A percentile compares a stretch with the other conserved stretches of the same genome.
These are phyloP conservation scores for Aspergillus wentii DNA, from an alignment of 495 filamentous ascomycete genomes.

Conservation along the genomic window DNA sequence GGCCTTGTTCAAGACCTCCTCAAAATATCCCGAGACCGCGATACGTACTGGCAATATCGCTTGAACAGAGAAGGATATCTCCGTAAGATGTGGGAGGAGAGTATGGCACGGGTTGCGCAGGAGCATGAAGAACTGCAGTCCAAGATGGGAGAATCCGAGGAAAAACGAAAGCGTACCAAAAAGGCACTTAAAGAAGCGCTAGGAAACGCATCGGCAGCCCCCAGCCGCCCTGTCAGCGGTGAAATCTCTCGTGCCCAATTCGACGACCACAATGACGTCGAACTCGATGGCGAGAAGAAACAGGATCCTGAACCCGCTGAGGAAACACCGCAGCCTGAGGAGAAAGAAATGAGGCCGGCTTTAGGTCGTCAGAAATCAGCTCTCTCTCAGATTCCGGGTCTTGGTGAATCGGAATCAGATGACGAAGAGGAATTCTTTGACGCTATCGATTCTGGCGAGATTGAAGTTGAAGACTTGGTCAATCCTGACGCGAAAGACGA, in stretches of 20 bases:
- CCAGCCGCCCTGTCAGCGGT: slow-evolving; percentile 37
- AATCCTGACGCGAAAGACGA: slow-evolving; percentile 41
- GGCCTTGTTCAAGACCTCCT: slow-evolving; percentile 81
- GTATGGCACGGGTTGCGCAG: slow-evolving; percentile 87
- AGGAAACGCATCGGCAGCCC: slow-evolving; percentile 49
- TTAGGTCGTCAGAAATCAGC: slow-evolving; percentile 24
- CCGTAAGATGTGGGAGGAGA: slow-evolving; percentile 95
- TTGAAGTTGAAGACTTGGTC: slow-evolving; percentile 65
- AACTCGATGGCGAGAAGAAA: slow-evolving; percentile 16
- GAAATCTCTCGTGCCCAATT: slow-evolving; percentile 17
- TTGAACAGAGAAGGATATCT: slow-evolving; percentile 84
- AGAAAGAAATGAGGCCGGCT: slow-evolving; percentile 7
- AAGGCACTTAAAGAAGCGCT: slow-evolving; percentile 83
- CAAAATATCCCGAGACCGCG: slow-evolving; percentile 86
- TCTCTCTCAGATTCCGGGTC: slow-evolving; percentile 31
- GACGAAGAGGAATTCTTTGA: slow-evolving; percentile 96
- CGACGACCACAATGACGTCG: slow-evolving; percentile 6
- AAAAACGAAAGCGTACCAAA: slow-evolving; percentile 85
- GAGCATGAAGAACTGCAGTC: slow-evolving; percentile 90
- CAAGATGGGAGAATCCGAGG: slow-evolving; percentile 82
- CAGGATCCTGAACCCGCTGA: slow-evolving; percentile 9
- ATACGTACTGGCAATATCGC: slow-evolving; percentile 94
- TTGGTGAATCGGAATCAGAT: slow-evolving; percentile 77
- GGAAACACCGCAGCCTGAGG: slow-evolving; percentile 4
- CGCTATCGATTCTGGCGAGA: slow-evolving; percentile 87